phyloP scores from a whole-genome alignment of 1,139 yeast genomes.

The Groenewaldozyma sp. region DNA sequence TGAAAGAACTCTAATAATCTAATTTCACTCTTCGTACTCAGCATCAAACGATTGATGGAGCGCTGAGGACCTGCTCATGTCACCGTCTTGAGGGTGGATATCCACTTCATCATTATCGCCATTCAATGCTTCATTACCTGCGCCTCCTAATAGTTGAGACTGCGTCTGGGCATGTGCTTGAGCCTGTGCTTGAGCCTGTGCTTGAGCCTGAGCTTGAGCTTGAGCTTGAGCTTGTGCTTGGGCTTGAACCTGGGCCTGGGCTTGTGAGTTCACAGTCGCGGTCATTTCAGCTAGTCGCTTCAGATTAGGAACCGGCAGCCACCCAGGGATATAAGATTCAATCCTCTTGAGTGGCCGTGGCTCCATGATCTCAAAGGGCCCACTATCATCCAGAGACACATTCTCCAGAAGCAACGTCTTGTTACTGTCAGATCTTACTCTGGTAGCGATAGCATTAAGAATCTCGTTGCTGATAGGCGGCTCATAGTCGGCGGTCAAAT shows the following conservation, averaged over 20 bases:
- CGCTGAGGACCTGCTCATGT: too few species aligned
- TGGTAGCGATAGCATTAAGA: slow-evolving; percentile 72
- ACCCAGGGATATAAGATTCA: slow-evolving; percentile 94
- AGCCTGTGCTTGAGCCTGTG: too few species aligned
- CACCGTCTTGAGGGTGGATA: neutral
- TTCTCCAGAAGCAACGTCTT: slow-evolving; percentile 41
- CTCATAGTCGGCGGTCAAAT: slow-evolving; percentile 91
- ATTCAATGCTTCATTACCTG: too few species aligned
- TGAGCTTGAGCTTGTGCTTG: neutral
- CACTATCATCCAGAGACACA: slow-evolving; percentile 52
- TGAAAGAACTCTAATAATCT: too few species aligned
- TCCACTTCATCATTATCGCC: too few species aligned
- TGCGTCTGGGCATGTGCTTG: too few species aligned
- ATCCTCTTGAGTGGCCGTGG: slow-evolving; percentile 82
- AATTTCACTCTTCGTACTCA: too few species aligned
- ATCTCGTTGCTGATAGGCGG: slow-evolving; percentile 84
- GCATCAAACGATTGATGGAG: too few species aligned
- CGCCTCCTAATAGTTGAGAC: too few species aligned
- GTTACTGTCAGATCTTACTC: slow-evolving; percentile 50
- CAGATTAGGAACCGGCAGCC: slow-evolving; percentile 81
- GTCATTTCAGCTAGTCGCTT: slow-evolving; percentile 86
- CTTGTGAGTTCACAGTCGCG: slow-evolving; percentile 35
- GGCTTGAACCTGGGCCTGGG: neutral
- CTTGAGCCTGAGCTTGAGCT: too few species aligned
- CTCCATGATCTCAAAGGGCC: slow-evolving; percentile 79